Conservation (phyloP, 1,284 basidiomycete species). For the Hemileia vastatrix region DNA sequence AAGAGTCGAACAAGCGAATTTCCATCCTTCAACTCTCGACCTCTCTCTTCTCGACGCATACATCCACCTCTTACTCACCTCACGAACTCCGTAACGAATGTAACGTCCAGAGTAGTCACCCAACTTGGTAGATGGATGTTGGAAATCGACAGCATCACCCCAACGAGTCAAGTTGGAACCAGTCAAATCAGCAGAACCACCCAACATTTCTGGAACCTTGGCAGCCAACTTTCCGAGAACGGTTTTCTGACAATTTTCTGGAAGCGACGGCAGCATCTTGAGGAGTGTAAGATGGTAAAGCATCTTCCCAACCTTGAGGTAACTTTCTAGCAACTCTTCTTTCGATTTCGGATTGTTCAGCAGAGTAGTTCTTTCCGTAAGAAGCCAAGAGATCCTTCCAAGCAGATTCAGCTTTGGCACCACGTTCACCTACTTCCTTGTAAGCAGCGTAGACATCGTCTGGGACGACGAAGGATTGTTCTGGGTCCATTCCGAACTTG, state of each 20-base stretch:
- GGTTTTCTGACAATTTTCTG: slow-evolving; percentile 84
- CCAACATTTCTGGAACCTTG: slow-evolving; percentile 68
- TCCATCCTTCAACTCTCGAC: neutral
- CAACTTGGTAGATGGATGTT: slow-evolving; percentile 67
- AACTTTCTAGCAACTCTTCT: slow-evolving; percentile 76
- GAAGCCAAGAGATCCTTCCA: slow-evolving; percentile 65
- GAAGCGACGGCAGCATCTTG: slow-evolving; percentile 75
- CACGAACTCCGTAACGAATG: slow-evolving; percentile 91
- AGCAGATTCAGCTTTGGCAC: slow-evolving; percentile 61
- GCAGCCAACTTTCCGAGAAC: slow-evolving; percentile 67
- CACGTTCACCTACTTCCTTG: slow-evolving; percentile 57
- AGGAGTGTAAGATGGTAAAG: slow-evolving; percentile 70
- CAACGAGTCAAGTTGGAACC: slow-evolving; percentile 78
- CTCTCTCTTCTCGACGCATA: neutral
- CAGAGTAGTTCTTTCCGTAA: slow-evolving; percentile 69
- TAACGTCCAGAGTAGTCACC: slow-evolving; percentile 80
- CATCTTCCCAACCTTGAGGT: slow-evolving; percentile 75
- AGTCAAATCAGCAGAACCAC: slow-evolving; percentile 86
- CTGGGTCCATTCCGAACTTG: slow-evolving; percentile 72
- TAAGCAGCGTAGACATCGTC: slow-evolving; percentile 64
- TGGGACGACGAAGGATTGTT: slow-evolving; percentile 70
- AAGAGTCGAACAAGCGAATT: neutral
- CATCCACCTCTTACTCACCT: slow-evolving; percentile 41
- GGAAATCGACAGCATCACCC: slow-evolving; percentile 79
- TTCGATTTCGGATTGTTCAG: slow-evolving; percentile 72